Evolutionary conservation across 371 early-diverging fungal genomes (phyloP), one percentile per base, ranked within the genome.

Genomic region (Mortierella sp.): DNA sequence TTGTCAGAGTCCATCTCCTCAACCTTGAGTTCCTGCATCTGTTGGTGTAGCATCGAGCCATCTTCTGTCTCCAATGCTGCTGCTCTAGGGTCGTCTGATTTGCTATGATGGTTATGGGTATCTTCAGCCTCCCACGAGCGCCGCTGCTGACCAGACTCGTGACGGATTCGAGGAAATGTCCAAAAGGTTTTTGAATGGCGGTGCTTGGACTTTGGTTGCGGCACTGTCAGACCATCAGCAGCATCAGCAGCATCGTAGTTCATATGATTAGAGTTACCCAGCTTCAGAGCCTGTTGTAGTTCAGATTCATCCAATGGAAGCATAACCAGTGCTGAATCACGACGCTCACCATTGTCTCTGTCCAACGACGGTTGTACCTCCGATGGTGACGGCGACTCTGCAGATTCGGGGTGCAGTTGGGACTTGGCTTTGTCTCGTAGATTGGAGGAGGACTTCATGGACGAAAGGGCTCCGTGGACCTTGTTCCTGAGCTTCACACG

Each of bases 371-470:
- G 24, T 3, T 13, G 10, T 17, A 6, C 6, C 48, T 24, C 22
- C 31, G 55, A 10, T 31, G 41, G 13, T 34, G 57, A 25, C 14
- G 27, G 31, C 14, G 22, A 16, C 17, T 40, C 3, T 4, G 53
- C 22, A 6, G 51, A 39, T 1, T 54, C 59, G 21, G 41, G 54
- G n/a, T 22, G 28, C 1, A n/a, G n/a, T n/a, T 57, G 56, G 7
- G 53, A 54, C 44, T 57, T 61, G 41, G 46, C 53, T 37, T 37
- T 60, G 27, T 71, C 71, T 17, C 61, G 56, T 7, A 71, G 49
- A 19, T 71, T 71, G 10, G 71, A 60, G 3, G 66, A 57, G 8
- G 71, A 71, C 49, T 61, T 71, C 48, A 71, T 71, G 7, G 71
- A 65, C 24, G 71, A 65, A 19, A 71, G 55, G 3, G 71, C 64